phyloP scores from a whole-genome alignment of 192 early-diverging fungal species.

The Coemansia sp. region DNA sequence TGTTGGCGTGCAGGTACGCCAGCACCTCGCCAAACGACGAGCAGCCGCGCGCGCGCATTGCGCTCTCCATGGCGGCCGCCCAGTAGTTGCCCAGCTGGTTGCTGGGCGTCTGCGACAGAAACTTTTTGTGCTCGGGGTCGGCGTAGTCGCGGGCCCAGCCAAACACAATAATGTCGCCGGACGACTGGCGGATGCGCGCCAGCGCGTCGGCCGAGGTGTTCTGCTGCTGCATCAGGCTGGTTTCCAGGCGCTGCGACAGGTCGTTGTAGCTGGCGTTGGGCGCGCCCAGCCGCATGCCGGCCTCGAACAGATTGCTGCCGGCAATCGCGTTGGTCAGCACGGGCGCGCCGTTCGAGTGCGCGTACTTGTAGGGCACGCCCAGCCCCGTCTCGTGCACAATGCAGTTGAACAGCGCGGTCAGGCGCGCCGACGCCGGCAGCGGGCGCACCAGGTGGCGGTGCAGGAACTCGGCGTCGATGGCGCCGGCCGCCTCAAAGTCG shows the following conservation, averaged over 20 bases:
- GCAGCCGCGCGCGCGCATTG: conserved; percentile 27
- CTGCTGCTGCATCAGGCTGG: conserved; percentile 29
- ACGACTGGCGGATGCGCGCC: conserved; percentile 23
- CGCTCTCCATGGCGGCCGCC: conserved; percentile 59
- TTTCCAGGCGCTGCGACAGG: conserved; percentile 37
- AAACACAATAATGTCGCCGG: conserved; percentile 56
- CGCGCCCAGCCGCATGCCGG: conserved; percentile 8
- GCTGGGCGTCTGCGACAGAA: conserved; percentile 61
- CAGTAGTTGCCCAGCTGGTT: conserved; percentile 64
- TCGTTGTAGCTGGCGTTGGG: conserved; percentile 31
- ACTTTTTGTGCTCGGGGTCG: conserved; percentile 67
- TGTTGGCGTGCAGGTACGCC: conserved; percentile 23
- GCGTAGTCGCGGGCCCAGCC: conserved; percentile 64
- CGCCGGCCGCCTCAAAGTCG: conserved; percentile 66
- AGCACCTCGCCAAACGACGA: conserved; percentile 55
- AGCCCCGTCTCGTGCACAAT: conserved; percentile 65
- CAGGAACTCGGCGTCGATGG: conserved; percentile 67
- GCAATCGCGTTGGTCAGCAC: conserved; percentile 39
- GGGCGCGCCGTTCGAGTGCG: conserved; percentile 34
- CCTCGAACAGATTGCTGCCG: conserved; percentile 42
- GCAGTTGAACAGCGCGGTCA: conserved; percentile 73
- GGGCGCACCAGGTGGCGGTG: conserved; percentile 58
- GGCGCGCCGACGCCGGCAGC: conserved; percentile 64
- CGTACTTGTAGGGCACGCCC: conserved; percentile 60
- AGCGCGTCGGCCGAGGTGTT: conserved; percentile 13